A percentile compares a stretch with the other conserved stretches of the same genome.
phyloP scores from a whole-genome alignment of 257 asterid genomes.

The Nicotiana otophora region DNA sequence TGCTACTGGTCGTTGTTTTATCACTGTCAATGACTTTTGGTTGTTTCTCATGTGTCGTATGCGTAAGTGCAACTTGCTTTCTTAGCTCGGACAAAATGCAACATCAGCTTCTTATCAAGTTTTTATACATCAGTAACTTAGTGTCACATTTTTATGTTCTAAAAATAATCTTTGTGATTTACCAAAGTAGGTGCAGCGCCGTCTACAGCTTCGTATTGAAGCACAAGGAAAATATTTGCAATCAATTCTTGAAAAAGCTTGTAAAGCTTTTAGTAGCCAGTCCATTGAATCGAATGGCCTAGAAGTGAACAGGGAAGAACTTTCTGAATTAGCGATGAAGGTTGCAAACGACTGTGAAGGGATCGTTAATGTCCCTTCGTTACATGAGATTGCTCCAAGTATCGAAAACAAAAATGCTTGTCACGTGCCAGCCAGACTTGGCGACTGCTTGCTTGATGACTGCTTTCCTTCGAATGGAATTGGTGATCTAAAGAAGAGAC shows the following conservation, averaged over 20 bases:
- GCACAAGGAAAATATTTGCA: constrained; percentile 42
- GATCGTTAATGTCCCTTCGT: constrained; percentile 24
- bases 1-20: constrained; percentile 14
- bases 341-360: constrained; percentile 46
- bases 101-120: not conserved
- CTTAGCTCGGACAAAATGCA: not conserved
- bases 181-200: constrained; percentile 34
- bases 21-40: constrained; percentile 40
- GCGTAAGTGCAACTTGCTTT: not conserved
- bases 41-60: constrained; percentile 18
- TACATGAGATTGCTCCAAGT: constrained; percentile 22
- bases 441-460: constrained; percentile 46
- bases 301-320: constrained; percentile 60
- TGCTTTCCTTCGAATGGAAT: constrained; percentile 37
- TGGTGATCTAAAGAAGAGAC: constrained; percentile 56
- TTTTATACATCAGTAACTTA: not conserved
- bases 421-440: constrained; percentile 41
- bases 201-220: constrained; percentile 40
- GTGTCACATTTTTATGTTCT: not conserved
- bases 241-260: constrained; percentile 39
- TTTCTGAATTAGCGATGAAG: constrained; percentile 62
- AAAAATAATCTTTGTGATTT: not conserved
- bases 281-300: constrained; percentile 31
- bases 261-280: constrained; percentile 10
- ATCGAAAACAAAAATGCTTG: constrained; percentile 24